Conservation (phyloP, 441 rosid genomes). For the Adansonia madagascariensis region DNA sequence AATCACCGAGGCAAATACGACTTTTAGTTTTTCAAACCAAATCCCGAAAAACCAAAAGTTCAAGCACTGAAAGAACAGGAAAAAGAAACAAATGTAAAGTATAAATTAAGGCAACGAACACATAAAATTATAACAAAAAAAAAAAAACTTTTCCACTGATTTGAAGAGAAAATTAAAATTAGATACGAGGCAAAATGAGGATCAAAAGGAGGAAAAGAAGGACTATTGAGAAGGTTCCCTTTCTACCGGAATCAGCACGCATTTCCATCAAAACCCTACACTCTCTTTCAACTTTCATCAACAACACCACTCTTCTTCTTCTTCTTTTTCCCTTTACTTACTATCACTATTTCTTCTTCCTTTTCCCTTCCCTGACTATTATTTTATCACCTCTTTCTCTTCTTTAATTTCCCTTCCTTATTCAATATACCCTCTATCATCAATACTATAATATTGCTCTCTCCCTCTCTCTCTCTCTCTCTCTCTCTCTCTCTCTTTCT, state of each 20-base stretch:
- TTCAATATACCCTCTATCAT: background rate
- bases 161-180: constrained; percentile 15
- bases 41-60: background rate
- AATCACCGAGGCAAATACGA: background rate
- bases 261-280: constrained; percentile 42
- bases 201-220: constrained; percentile 66
- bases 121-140: background rate
- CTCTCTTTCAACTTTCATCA: background rate
- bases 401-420: background rate
- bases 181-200: constrained; percentile 73
- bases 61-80: constrained; percentile 23
- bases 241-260: constrained; percentile 62
- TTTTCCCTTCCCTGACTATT: background rate
- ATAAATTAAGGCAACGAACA: background rate
- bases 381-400: background rate
- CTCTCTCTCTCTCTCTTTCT: background rate
- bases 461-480: constrained; percentile 4
- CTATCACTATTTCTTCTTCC: constrained; percentile 12
- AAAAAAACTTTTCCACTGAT: background rate
- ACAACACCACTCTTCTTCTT: background rate
- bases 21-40: constrained; percentile 19
- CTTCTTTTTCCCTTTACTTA: background rate
- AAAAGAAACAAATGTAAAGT: background rate
- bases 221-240: constrained; percentile 60
- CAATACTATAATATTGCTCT: background rate